Conservation (phyloP, 2,329 filamentous ascomycete genomes). For the Aspergillus arachidicola region DNA sequence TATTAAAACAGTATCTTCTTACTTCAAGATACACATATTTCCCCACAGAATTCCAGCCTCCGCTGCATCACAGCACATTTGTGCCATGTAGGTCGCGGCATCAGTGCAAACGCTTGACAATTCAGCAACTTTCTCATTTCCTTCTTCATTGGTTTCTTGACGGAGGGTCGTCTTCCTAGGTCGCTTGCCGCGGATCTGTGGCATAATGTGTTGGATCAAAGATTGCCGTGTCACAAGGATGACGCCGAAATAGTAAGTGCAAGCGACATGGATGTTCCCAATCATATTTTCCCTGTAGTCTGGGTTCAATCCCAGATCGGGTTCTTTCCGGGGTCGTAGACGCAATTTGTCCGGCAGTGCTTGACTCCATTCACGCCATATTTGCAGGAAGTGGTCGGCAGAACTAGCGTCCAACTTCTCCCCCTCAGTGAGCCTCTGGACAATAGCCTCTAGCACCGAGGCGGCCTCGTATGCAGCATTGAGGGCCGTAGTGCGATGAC, state of each 20-base stretch:
- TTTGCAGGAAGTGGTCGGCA: background rate
- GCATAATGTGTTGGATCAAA: conserved; percentile 51
- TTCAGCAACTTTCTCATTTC: conserved; percentile 4
- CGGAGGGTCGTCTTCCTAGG: conserved; percentile 9
- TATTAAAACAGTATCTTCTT: background rate
- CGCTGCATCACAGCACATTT: conserved; percentile 9
- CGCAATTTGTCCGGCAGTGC: background rate
- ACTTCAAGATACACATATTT: conserved; percentile 14
- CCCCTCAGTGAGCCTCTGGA: background rate
- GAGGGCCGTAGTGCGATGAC: background rate
- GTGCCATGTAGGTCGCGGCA: conserved; percentile 7
- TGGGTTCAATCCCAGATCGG: background rate
- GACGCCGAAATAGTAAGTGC: conserved; percentile 58
- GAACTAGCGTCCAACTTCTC: background rate
- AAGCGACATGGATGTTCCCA: conserved; percentile 55
- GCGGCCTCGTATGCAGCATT: conserved; percentile 1
- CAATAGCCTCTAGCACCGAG: background rate
- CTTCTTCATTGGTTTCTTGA: conserved; percentile 3
- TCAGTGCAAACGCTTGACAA: conserved; percentile 8
- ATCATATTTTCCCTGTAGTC: conserved; percentile 26
- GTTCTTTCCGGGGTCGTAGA: background rate
- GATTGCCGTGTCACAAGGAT: conserved; percentile 56
- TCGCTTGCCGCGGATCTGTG: conserved; percentile 23
- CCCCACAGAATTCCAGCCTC: conserved; percentile 2
- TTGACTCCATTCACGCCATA: conserved; percentile 1